Conservation (phyloP, 2,329 filamentous ascomycete genomes). For the Graphilbum ipis-grandicollis region DNA sequence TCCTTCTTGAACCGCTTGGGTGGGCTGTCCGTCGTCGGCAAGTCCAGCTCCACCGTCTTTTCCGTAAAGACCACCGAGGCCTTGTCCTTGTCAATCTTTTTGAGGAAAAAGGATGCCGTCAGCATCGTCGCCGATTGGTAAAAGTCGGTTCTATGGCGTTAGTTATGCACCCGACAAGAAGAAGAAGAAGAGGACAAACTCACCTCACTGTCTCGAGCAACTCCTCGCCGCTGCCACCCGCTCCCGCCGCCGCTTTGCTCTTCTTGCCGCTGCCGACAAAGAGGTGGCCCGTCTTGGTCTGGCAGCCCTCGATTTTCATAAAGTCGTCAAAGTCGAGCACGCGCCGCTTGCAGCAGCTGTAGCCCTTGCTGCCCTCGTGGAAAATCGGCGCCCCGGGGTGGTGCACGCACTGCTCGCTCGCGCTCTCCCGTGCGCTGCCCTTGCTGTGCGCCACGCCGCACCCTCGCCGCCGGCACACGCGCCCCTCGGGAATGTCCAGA, state of each 20-base stretch:
- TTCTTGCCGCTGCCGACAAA: conserved; percentile 69
- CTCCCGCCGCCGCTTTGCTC: conserved; percentile 24
- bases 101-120: conserved; percentile 85
- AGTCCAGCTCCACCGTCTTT: conserved; percentile 53
- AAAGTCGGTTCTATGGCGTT: conserved; percentile 81
- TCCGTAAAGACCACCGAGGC: conserved; percentile 55
- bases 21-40: conserved; percentile 63
- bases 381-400: conserved; percentile 88
- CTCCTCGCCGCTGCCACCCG: conserved; percentile 43
- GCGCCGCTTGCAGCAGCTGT: conserved; percentile 87
- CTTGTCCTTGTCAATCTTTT: conserved; percentile 79
- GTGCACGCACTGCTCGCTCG: conserved; percentile 64
- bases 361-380: conserved; percentile 96
- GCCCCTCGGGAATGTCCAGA: conserved; percentile 54
- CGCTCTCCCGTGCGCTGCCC: conserved; percentile 37
- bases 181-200: no score
- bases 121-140: conserved; percentile 80
- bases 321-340: conserved; percentile 97
- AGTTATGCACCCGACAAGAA: no score
- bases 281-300: conserved; percentile 63
- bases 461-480: conserved; percentile 58
- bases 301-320: conserved; percentile 85
- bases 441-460: conserved; percentile 53
- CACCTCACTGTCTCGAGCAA: conserved; percentile 62
- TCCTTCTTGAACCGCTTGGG: conserved; percentile 62